Base-by-base conservation (phyloP, 192 early-diverging fungal genomes). In the Linnemannia elongata region DNA sequence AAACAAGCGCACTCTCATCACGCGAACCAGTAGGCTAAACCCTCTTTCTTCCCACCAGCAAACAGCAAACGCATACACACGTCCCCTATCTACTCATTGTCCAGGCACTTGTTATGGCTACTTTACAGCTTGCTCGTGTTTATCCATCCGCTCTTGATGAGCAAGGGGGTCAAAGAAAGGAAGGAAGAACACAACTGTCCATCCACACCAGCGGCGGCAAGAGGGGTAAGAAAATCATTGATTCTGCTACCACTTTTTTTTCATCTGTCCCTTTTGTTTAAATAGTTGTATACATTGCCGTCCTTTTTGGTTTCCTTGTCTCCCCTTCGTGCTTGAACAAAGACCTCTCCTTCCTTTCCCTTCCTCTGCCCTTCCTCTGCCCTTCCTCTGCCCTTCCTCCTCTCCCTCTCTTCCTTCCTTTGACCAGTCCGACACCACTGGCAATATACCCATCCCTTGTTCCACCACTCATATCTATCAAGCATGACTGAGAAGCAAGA, bases 401-500 rank as follows among this genome's bases (percentile, higher is more conserved):
- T 10, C 45, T 54, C 52, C 45, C 9, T 68, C 42, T 41, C 45
- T 42, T 54, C 38, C 57, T 77, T 76, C 36, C 75, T 60, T 24
- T 45, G 22, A 57, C 27, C 60, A 9, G n/a, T 10, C 30, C 60
- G 60, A 27, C 27, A 30, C 60, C 27, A 1, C 24, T 30, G 60
- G 60, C 60, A 63, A 13, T 63, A 63, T 63, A 63, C 60, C 60
- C 27, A 63, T 33, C 60, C 2, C 27, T 1, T 10, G 0, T 15
- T 44, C 42, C 42, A 4, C 27, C 27, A 9, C 33, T 63, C 12
- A 27, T 30, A 0, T 30, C 27, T 49, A 49, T 49, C 47, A 41
- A 57, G 12, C 12, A 78, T 78, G 77, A 13, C 42, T 20, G 77
- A 78, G 17, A 78, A 78, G 39, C 10, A 52, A 27, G 77, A 78